These are phyloP conservation scores for Solanum corneliomulleri DNA, from an alignment of 257 asterid genomes.

Conservation along the genomic window DNA sequence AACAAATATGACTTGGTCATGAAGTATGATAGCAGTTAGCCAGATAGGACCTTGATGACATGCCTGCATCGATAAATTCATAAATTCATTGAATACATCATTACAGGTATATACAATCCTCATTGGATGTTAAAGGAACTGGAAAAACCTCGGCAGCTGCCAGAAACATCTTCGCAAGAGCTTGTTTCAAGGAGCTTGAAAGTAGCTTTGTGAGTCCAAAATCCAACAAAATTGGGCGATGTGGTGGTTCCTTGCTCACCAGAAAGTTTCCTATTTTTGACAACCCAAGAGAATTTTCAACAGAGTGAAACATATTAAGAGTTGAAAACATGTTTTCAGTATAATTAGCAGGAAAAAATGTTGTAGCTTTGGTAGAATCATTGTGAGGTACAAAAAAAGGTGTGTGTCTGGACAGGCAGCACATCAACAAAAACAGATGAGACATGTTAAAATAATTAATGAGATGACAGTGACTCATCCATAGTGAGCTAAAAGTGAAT, in stretches of 20 bases:
- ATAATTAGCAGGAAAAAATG: not conserved
- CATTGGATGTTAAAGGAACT: not conserved
- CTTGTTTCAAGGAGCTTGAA: slow-evolving; percentile 64
- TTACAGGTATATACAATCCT: not conserved
- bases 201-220: slow-evolving; percentile 89
- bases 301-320: not conserved
- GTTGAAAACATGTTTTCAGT: not conserved
- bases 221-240: slow-evolving; percentile 87
- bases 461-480: not conserved
- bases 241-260: slow-evolving; percentile 89
- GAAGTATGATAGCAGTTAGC: not conserved
- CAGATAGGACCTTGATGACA: not conserved
- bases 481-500: not conserved
- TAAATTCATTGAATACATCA: not conserved
- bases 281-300: slow-evolving; percentile 9
- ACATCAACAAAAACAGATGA: not conserved
- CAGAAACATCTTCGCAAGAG: slow-evolving; percentile 95
- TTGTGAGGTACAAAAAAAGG: not conserved
- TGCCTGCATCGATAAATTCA: not conserved
- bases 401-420: not conserved
- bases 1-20: not conserved
- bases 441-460: not conserved
- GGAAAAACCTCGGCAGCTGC: slow-evolving; percentile 90
- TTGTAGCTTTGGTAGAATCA: not conserved
- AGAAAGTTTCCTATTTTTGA: slow-evolving; percentile 74